Evolutionary conservation across 176 grass and related monocot species (phyloP).

Genomic region (Puccinellia tenuiflora): DNA sequence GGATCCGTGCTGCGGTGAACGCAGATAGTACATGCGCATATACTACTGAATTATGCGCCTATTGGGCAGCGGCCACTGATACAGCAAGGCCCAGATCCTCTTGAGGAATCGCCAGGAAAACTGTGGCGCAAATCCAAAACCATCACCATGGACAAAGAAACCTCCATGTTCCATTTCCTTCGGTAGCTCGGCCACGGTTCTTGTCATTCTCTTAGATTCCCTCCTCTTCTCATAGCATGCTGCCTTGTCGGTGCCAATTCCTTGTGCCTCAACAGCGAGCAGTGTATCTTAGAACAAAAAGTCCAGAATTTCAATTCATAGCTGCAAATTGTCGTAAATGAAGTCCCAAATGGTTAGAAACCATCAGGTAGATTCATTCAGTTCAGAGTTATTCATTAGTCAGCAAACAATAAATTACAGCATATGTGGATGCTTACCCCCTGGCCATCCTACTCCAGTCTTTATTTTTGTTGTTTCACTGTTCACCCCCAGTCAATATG

Average conservation of each 20-base stretch:
- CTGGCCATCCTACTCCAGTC: background rate
- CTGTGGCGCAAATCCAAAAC: background rate
- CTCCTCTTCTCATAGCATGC: slow-evolving; percentile 67
- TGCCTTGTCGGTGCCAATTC: slow-evolving; percentile 30
- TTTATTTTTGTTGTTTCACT: background rate
- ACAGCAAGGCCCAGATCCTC: background rate
- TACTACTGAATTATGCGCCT: background rate
- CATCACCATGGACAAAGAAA: background rate
- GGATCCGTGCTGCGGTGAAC: background rate
- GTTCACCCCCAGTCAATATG: background rate
- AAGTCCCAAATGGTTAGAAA: background rate
- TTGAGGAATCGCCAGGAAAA: background rate
- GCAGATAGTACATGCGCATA: background rate
- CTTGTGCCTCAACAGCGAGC: slow-evolving; percentile 58
- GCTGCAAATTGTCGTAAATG: background rate
- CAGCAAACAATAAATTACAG: background rate
- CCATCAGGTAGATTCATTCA: background rate
- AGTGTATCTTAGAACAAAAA: slow-evolving; percentile 44
- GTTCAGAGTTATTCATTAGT: background rate
- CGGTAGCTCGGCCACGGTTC: slow-evolving; percentile 27
- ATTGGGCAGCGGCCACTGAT: background rate
- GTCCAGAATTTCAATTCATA: background rate
- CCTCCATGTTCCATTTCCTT: slow-evolving; percentile 31
- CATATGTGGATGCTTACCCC: background rate
- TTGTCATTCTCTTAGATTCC: slow-evolving; percentile 61